phyloP scores from a whole-genome alignment of 352 stramenopile genomes.

The Phytophthora europaea region DNA sequence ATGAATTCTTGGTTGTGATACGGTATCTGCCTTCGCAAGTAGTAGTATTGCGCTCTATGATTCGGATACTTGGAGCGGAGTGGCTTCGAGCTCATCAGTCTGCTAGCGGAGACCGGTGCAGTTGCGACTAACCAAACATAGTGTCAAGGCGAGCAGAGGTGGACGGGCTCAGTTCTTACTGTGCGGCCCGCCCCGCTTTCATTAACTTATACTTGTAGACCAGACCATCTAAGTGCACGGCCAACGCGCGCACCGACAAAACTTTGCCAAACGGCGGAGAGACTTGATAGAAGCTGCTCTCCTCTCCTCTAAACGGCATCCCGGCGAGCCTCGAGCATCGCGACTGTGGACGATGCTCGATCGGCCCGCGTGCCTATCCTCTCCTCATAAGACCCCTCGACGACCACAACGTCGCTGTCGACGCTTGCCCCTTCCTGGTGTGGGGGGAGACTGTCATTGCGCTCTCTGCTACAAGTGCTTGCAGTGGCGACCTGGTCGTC shows the following conservation, averaged over 20 bases:
- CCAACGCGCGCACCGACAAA: neutral
- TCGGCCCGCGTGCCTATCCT: constrained; percentile 18
- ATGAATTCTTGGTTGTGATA: neutral
- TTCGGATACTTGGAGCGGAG: neutral
- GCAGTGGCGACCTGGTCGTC: constrained; percentile 3
- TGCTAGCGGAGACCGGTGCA: neutral
- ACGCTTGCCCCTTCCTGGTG: constrained; percentile 13
- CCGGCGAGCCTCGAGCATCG: constrained; percentile 34
- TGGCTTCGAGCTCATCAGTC: neutral
- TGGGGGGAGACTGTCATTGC: constrained; percentile 9
- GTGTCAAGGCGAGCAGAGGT: neutral
- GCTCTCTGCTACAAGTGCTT: constrained; percentile 6
- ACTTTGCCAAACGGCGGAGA: constrained; percentile 18
- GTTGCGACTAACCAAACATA: neutral
- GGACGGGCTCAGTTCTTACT: constrained; percentile 2
- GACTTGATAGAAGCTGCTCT: neutral
- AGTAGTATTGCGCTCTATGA: neutral
- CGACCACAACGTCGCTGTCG: constrained; percentile 22
- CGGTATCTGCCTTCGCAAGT: neutral
- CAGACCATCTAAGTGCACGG: constrained; percentile 16
- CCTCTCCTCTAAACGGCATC: constrained; percentile 21
- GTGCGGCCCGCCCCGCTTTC: constrained; percentile 5
- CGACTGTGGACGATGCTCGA: constrained; percentile 19
- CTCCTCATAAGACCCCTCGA: constrained; percentile 32
- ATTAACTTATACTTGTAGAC: constrained; percentile 46